Percentiles rank a stretch among this genome's conserved stretches.
phyloP scores from a whole-genome alignment of 2,329 filamentous ascomycete species.

The Corinectria fuckeliana region DNA sequence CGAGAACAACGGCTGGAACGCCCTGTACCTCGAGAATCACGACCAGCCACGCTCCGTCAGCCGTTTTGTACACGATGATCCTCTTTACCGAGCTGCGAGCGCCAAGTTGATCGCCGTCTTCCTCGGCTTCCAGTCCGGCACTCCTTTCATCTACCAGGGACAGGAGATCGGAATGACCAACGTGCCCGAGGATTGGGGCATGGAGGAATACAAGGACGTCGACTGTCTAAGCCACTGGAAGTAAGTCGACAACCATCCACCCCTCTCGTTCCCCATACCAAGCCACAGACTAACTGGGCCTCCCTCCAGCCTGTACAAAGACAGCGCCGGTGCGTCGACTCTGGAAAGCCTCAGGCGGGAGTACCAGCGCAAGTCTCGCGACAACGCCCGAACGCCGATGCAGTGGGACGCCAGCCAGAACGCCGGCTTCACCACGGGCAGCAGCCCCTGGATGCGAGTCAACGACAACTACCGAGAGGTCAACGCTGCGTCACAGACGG shows the following conservation, averaged over 20 bases:
- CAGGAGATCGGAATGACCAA: conserved; percentile 74
- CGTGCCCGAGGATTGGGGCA: conserved; percentile 64
- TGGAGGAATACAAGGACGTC: conserved; percentile 73
- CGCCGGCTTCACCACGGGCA: conserved; percentile 67
- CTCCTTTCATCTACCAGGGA: conserved; percentile 72
- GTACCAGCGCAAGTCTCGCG: conserved; percentile 66
- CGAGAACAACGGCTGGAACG: conserved; percentile 67
- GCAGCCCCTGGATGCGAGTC: conserved; percentile 72
- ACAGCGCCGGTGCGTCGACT: conserved; percentile 47
- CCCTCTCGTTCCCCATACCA: background rate
- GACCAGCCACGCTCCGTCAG: conserved; percentile 68
- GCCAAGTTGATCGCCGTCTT: conserved; percentile 67
- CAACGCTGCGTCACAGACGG: conserved; percentile 65
- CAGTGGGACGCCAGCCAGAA: conserved; percentile 69
- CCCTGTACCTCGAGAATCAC: conserved; percentile 70
- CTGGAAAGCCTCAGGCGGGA: conserved; percentile 47
- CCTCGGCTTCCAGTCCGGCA: conserved; percentile 64
- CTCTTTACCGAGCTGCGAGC: conserved; percentile 54
- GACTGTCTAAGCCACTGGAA: conserved; percentile 61
- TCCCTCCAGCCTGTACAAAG: conserved; percentile 44
- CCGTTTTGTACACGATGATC: conserved; percentile 59
- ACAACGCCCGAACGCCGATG: conserved; percentile 75
- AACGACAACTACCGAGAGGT: conserved; percentile 67
- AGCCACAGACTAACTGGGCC: background rate
- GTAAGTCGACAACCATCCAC: conserved; percentile 38